These are phyloP conservation scores for Cladosporium cucumerinum DNA, from an alignment of 2,329 filamentous ascomycete genomes.

Conservation along the genomic window DNA sequence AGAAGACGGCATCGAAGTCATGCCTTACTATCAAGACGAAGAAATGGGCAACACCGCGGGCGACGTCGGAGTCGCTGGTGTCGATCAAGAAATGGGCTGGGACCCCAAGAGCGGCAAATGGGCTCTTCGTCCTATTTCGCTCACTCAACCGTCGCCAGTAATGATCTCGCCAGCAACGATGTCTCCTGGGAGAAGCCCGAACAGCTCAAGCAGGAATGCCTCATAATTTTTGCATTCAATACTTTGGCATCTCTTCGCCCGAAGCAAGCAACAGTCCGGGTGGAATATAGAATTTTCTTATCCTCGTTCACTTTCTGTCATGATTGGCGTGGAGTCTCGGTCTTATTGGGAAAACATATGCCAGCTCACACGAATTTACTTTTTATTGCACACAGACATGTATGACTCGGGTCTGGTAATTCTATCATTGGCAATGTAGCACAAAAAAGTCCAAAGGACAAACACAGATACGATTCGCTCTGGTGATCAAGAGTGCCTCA, in stretches of 20 bases:
- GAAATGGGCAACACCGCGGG: slow-evolving; percentile 6
- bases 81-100: slow-evolving; percentile 30
- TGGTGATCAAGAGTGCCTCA: neutral
- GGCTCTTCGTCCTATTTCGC: slow-evolving; percentile 26
- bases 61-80: slow-evolving; percentile 20
- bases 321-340: slow-evolving; percentile 2
- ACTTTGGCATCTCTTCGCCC: neutral
- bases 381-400: neutral
- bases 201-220: neutral
- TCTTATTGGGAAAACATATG: neutral
- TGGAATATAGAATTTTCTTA: neutral
- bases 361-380: neutral
- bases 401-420: neutral
- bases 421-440: neutral
- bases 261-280: slow-evolving; percentile 6
- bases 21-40: slow-evolving; percentile 25
- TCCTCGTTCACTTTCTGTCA: neutral
- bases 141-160: neutral
- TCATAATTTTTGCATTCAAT: neutral
- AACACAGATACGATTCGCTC: neutral
- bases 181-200: neutral
- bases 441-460: neutral
- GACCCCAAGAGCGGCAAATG: slow-evolving; percentile 29
- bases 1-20: slow-evolving; percentile 30
- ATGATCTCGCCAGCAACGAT: neutral